Evolutionary conservation across 2,329 filamentous ascomycete genomes (phyloP).

Genomic region (Fusarium sp.): DNA sequence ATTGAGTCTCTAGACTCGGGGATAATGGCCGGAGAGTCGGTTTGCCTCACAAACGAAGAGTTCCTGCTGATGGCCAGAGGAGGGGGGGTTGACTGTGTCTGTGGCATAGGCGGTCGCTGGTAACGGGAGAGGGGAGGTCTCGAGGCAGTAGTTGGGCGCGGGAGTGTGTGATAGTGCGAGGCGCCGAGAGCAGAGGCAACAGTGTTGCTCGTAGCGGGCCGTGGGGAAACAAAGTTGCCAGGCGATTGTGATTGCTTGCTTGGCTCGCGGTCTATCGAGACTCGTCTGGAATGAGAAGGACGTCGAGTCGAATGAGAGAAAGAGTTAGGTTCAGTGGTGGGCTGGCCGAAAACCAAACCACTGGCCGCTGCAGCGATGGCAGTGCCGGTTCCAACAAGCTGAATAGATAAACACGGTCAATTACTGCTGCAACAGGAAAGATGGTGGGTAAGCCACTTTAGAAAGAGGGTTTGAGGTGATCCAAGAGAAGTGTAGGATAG

Average conservation of each 20-base stretch:
- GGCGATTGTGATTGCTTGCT: slow-evolving; percentile 39
- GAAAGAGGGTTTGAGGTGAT: slow-evolving; percentile 34
- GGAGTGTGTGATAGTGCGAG: slow-evolving; percentile 43
- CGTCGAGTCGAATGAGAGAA: slow-evolving; percentile 43
- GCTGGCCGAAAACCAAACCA: slow-evolving; percentile 68
- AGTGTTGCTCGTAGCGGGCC: slow-evolving; percentile 56
- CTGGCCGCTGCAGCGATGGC: slow-evolving; percentile 68
- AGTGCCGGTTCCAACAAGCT: slow-evolving; percentile 71
- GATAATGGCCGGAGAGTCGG: slow-evolving; percentile 49
- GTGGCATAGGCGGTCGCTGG: slow-evolving; percentile 51
- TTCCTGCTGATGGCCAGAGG: slow-evolving; percentile 53
- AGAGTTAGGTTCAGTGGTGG: slow-evolving; percentile 53
- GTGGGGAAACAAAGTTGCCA: slow-evolving; percentile 46
- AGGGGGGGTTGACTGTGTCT: slow-evolving; percentile 54
- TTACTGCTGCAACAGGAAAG: slow-evolving; percentile 33
- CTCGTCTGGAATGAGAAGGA: slow-evolving; percentile 42
- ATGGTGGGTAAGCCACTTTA: slow-evolving; percentile 25
- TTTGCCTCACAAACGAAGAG: slow-evolving; percentile 54
- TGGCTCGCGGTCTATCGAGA: slow-evolving; percentile 49
- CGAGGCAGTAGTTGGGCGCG: slow-evolving; percentile 46
- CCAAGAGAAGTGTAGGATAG: slow-evolving; percentile 26
- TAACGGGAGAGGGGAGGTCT: slow-evolving; percentile 51
- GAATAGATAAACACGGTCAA: slow-evolving; percentile 33
- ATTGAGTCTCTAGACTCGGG: slow-evolving; percentile 64
- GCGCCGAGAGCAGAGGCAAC: slow-evolving; percentile 46